A percentile compares a stretch with the other conserved stretches of the same genome.
Conservation (phyloP, 495 filamentous ascomycete genomes). For the Trichoderma erinaceum region DNA sequence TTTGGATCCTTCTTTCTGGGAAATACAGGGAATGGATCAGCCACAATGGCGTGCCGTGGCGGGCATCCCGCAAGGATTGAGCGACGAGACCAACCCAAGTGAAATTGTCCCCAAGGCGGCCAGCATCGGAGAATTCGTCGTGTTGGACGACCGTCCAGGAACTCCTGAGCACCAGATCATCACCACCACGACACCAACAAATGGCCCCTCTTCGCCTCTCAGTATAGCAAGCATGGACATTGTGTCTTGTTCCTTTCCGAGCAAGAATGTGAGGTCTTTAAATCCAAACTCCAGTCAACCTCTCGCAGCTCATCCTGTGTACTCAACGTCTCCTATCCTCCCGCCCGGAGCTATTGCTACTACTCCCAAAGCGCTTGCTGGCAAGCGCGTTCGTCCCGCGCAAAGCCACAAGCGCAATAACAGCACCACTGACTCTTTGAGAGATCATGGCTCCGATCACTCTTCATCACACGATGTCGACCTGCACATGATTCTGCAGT, state of each 20-base stretch:
- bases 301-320: conserved; percentile 60
- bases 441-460: conserved; percentile 58
- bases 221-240: conserved; percentile 55
- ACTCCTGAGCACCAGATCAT: conserved; percentile 33
- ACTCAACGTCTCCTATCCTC: conserved; percentile 43
- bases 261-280: conserved; percentile 47
- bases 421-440: conserved; percentile 74
- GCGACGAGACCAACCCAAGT: conserved; percentile 28
- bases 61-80: conserved; percentile 19
- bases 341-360: conserved; percentile 41
- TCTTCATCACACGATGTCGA: conserved; percentile 47
- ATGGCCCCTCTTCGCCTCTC: conserved; percentile 41
- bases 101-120: conserved; percentile 44
- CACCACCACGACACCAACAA: conserved; percentile 21
- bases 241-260: conserved; percentile 78
- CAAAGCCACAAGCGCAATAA: conserved; percentile 45
- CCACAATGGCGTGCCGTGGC: conserved; percentile 37
- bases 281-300: conserved; percentile 37
- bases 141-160: conserved; percentile 35
- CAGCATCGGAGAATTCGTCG: conserved; percentile 36
- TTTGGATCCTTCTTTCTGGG: conserved; percentile 43
- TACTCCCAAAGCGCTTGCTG: conserved; percentile 47
- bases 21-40: conserved; percentile 30
- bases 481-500: conserved; percentile 56
- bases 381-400: conserved; percentile 44